phyloP scores from a whole-genome alignment of 1,284 basidiomycete genomes.

The Phellinidium pouzarii region DNA sequence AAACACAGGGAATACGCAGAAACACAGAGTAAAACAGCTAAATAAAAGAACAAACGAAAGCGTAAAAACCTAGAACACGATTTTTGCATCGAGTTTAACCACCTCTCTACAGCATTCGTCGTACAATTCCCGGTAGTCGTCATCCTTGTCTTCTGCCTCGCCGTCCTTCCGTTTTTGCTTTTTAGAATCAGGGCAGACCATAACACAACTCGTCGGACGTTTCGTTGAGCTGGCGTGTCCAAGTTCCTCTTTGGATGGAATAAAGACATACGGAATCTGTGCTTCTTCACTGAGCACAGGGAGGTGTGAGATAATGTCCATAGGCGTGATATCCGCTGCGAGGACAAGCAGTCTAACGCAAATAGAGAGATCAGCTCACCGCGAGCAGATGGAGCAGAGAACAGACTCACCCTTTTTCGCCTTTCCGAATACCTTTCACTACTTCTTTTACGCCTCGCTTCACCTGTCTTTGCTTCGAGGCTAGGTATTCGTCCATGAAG shows the following conservation, averaged over 20 bases:
- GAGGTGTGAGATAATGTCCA: slow-evolving; percentile 97
- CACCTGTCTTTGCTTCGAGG: slow-evolving; percentile 86
- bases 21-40: slow-evolving; percentile 2
- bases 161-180: slow-evolving; percentile 59
- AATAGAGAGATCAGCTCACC: neutral
- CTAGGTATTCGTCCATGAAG: slow-evolving; percentile 32
- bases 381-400: neutral
- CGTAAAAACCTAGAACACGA: slow-evolving; percentile 47
- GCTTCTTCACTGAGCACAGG: slow-evolving; percentile 95
- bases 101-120: slow-evolving; percentile 83
- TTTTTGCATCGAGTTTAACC: slow-evolving; percentile 67
- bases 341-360: slow-evolving; percentile 74
- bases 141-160: slow-evolving; percentile 60
- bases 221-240: slow-evolving; percentile 96
- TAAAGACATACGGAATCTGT: slow-evolving; percentile 87
- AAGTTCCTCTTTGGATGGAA: slow-evolving; percentile 87
- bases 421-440: slow-evolving; percentile 92
- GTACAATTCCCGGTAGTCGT: slow-evolving; percentile 80
- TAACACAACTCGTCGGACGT: slow-evolving; percentile 95
- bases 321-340: slow-evolving; percentile 95
- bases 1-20: too few relatives aligned
- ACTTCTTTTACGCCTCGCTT: slow-evolving; percentile 96
- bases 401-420: slow-evolving; percentile 78
- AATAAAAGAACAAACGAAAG: slow-evolving; percentile 18
- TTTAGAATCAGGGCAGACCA: slow-evolving; percentile 81